Base-by-base conservation (phyloP, 1,139 yeast genomes). In the Kluyveromyces sp. region DNA sequence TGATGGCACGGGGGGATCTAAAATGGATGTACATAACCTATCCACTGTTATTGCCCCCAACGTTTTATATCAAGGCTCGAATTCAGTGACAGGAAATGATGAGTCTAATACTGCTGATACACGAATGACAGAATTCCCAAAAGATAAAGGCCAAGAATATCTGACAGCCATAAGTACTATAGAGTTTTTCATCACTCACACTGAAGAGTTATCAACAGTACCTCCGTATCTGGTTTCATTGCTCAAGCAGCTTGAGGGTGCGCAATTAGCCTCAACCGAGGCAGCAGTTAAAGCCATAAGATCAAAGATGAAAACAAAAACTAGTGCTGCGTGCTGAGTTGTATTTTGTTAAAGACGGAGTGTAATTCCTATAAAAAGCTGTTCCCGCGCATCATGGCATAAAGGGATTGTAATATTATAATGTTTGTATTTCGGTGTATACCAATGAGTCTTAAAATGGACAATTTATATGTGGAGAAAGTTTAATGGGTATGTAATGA, bases 41-140 rank as follows among this genome's bases (percentile, higher is more conserved):
- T 95, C 98, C 1, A 92, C 98, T 0, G 99, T 94, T 3, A 75
- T 94, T 43, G 85, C 97, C 0, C 99, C 99, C 1, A 94, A 92
- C 56, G 80, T 94, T 39, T 69, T 94, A 33, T 83, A 83, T 53
- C 39, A 50, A 61, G 77, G 8, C 66, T 70, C 51, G 72, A 49
- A 53, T 7, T 32, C 49, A 0, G 58, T 63, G 15, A 62, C 61
- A 4, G 46, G 49, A 2, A 31, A 20, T 18, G n/a, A n/a, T 3
- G 26, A 38, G 11, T 18, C 20, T 9, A 16, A 15, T 3, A 51
- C 47, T 30, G 56, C 54, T 3, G 51, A 51, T 13, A 65, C 63
- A 0, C 66, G 64, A 34, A 56, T 57, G 36, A 67, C 66, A 39
- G 64, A 67, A 2, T 65, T 66, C 50, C 69, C 67, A 3, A 68